Conservation (phyloP, 2,329 filamentous ascomycete species). For the Trichoderma oligosporum region DNA sequence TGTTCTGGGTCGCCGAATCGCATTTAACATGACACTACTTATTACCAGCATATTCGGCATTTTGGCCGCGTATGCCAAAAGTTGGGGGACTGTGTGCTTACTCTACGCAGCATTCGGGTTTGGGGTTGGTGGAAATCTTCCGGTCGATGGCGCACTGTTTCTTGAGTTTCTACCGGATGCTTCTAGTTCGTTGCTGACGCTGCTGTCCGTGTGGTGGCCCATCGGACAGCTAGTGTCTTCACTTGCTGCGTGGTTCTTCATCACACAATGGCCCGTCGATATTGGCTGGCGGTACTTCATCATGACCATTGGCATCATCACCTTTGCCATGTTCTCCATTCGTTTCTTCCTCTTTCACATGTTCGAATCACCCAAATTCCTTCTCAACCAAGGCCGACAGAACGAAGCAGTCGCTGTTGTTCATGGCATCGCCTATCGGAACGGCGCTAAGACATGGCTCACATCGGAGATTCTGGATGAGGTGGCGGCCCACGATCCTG, state of each 20-base stretch:
- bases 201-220: constrained; percentile 86
- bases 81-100: constrained; percentile 61
- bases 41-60: constrained; percentile 73
- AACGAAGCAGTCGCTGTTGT: constrained; percentile 75
- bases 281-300: constrained; percentile 76
- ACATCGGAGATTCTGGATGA: constrained; percentile 64
- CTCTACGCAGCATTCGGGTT: constrained; percentile 61
- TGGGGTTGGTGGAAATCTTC: constrained; percentile 71
- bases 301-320: constrained; percentile 66
- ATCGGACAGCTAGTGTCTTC: constrained; percentile 73
- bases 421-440: constrained; percentile 71
- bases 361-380: constrained; percentile 80
- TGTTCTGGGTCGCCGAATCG: constrained; percentile 70
- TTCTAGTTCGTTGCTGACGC: constrained; percentile 68
- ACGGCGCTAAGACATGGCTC: constrained; percentile 68
- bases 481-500: constrained; percentile 45
- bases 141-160: constrained; percentile 76
- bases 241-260: constrained; percentile 70
- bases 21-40: constrained; percentile 77
- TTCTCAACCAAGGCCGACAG: constrained; percentile 72
- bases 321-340: constrained; percentile 71
- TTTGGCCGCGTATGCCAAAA: constrained; percentile 62
- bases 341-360: constrained; percentile 79
- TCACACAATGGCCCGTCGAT: constrained; percentile 63
- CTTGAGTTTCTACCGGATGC: constrained; percentile 77